A percentile compares a stretch with the other conserved stretches of the same genome.
Evolutionary conservation across 306 rosid species (phyloP).

Genomic region (Vigna trinervia): DNA sequence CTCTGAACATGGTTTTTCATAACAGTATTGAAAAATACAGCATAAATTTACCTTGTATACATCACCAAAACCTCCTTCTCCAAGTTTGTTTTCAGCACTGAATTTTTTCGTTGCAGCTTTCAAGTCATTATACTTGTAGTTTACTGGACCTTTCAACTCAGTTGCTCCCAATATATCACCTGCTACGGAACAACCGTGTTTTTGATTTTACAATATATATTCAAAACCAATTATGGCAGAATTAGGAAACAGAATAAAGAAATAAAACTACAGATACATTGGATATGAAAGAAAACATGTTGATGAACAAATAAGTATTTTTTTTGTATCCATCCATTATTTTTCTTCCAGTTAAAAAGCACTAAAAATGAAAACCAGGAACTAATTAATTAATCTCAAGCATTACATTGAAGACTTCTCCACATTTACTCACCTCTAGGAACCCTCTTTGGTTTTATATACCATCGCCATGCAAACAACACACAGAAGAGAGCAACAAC

Average conservation of each 20-base stretch:
- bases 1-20: background rate
- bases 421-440: conserved; percentile 52
- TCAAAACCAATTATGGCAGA: background rate
- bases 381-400: background rate
- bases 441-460: conserved; percentile 41
- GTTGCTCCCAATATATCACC: conserved; percentile 76
- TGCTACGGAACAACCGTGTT: conserved; percentile 12
- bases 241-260: background rate
- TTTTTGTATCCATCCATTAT: background rate
- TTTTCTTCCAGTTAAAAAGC: background rate
- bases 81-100: conserved; percentile 59
- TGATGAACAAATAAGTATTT: background rate
- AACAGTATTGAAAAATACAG: background rate
- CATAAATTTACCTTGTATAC: conserved; percentile 65
- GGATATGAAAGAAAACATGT: background rate
- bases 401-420: background rate
- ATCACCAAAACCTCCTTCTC: conserved; percentile 76
- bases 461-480: conserved; percentile 45
- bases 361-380: background rate
- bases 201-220: background rate
- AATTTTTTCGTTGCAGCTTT: conserved; percentile 66
- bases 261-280: background rate
- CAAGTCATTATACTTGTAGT: conserved; percentile 59
- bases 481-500: conserved; percentile 50
- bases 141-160: conserved; percentile 69